Evolutionary conservation across 768 basidiomycete genomes (phyloP).

Genomic region (Leccinum truebloodii): DNA sequence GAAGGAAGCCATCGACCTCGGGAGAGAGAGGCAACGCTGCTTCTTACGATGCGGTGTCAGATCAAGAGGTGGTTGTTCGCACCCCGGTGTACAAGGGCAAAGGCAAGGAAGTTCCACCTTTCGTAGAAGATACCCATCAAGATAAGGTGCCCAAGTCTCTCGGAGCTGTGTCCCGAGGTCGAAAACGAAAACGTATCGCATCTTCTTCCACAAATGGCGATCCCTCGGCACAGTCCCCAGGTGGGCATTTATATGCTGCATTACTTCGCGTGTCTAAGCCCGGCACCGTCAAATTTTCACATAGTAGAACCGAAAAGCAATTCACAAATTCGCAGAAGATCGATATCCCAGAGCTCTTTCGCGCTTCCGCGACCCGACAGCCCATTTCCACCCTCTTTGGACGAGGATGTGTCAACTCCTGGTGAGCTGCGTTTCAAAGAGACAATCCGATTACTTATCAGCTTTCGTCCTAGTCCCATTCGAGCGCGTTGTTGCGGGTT

Average conservation of each 20-base stretch:
- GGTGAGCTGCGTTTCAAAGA: constrained; percentile 11
- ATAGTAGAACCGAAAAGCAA: constrained; percentile 7
- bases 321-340: constrained; percentile 9
- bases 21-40: neutral
- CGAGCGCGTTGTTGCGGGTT: constrained; percentile 4
- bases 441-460: constrained; percentile 8
- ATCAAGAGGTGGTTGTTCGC: constrained; percentile 3
- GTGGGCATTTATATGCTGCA: constrained; percentile 19
- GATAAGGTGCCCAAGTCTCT: constrained; percentile 17
- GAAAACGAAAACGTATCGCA: constrained; percentile 27
- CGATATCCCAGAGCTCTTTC: constrained; percentile 7
- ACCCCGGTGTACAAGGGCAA: constrained; percentile 17
- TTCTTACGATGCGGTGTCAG: neutral
- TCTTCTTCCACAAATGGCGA: constrained; percentile 18
- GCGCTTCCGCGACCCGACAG: constrained; percentile 6
- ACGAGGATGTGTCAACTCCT: constrained; percentile 9
- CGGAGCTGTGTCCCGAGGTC: constrained; percentile 12
- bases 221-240: constrained; percentile 16
- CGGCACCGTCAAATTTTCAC: constrained; percentile 7
- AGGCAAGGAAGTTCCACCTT: constrained; percentile 14
- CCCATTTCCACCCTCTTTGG: neutral
- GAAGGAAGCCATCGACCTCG: constrained; percentile 1
- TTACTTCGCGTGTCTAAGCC: constrained; percentile 9
- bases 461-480: constrained; percentile 10
- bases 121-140: constrained; percentile 1